Conservation (phyloP, 1,284 basidiomycete genomes). For the Puccinia triticina region DNA sequence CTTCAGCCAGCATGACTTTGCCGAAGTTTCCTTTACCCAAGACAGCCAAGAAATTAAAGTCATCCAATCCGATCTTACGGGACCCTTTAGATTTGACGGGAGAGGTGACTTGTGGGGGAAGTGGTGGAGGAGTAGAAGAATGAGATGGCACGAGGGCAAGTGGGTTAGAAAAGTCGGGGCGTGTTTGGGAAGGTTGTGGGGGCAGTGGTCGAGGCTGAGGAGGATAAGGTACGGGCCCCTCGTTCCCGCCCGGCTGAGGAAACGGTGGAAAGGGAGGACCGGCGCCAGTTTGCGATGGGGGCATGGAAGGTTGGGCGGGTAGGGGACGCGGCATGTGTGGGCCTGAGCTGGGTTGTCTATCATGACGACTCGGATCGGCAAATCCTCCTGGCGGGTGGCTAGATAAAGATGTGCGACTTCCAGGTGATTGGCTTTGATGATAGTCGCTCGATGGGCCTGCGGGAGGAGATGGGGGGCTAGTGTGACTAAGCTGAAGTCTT, state of each 20-base stretch:
- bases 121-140: constrained; percentile 11
- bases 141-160: constrained; percentile 21
- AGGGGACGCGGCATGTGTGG: constrained; percentile 32
- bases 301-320: constrained; percentile 33
- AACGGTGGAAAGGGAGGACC: constrained; percentile 10
- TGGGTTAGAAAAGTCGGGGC: constrained; percentile 19
- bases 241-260: constrained; percentile 8
- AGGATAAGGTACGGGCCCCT: constrained; percentile 3
- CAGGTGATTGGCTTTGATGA: constrained; percentile 16
- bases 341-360: constrained; percentile 15
- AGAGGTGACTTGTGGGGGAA: constrained; percentile 25
- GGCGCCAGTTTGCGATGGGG: constrained; percentile 14
- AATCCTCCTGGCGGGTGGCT: constrained; percentile 6
- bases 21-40: constrained; percentile 99
- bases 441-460: constrained; percentile 20
- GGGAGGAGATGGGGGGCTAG: constrained; percentile 6
- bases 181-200: constrained; percentile 37
- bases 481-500: constrained; percentile 51
- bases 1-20: constrained; percentile 99
- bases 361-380: constrained; percentile 18
- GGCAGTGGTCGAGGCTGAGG: constrained; percentile 19
- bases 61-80: constrained; percentile 91
- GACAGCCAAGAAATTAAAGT: constrained; percentile 98
- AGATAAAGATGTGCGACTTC: constrained; percentile 20
- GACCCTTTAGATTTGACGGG: constrained; percentile 60